These are phyloP conservation scores for Eutypella sp. DNA, from an alignment of 2,329 filamentous ascomycete genomes.

Conservation along the genomic window DNA sequence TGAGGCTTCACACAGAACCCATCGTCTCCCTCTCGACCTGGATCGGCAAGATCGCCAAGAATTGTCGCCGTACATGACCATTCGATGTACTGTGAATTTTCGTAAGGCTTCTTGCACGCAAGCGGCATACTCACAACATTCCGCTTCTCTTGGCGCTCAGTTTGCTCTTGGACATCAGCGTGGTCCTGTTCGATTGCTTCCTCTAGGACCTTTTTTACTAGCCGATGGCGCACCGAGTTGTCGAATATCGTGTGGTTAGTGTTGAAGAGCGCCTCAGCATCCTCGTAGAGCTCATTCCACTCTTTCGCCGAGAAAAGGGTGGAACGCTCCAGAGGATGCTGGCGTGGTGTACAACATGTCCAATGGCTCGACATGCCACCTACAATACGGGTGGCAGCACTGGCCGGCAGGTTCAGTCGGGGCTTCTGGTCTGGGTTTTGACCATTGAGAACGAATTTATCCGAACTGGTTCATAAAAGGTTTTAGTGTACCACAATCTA, in stretches of 20 bases:
- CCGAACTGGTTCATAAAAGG: background rate
- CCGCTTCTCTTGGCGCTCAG: background rate
- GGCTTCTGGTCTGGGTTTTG: slow-evolving; percentile 8
- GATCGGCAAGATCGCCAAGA: slow-evolving; percentile 11
- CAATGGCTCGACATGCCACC: slow-evolving; percentile 23
- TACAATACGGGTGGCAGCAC: slow-evolving; percentile 15
- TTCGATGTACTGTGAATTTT: slow-evolving; percentile 8
- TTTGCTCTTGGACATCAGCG: too few species aligned
- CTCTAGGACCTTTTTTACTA: too few species aligned
- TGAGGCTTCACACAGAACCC: slow-evolving; percentile 6
- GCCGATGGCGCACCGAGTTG: too few species aligned
- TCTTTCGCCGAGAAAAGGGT: too few species aligned
- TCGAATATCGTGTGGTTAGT: too few species aligned
- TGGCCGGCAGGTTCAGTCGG: slow-evolving; percentile 8
- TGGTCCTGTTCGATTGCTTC: too few species aligned
- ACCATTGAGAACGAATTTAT: background rate
- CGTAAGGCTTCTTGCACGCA: slow-evolving; percentile 12
- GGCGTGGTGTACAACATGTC: slow-evolving; percentile 18
- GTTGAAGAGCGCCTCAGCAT: too few species aligned
- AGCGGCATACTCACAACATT: slow-evolving; percentile 13
- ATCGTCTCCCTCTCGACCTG: slow-evolving; percentile 3
- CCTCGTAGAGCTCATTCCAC: too few species aligned
- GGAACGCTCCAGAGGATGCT: too few species aligned
- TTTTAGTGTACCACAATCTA: background rate
- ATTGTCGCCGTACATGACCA: slow-evolving; percentile 17